Evolutionary conservation across 495 filamentous ascomycete genomes (phyloP).

Genomic region (Hypoxylon intermedium): DNA sequence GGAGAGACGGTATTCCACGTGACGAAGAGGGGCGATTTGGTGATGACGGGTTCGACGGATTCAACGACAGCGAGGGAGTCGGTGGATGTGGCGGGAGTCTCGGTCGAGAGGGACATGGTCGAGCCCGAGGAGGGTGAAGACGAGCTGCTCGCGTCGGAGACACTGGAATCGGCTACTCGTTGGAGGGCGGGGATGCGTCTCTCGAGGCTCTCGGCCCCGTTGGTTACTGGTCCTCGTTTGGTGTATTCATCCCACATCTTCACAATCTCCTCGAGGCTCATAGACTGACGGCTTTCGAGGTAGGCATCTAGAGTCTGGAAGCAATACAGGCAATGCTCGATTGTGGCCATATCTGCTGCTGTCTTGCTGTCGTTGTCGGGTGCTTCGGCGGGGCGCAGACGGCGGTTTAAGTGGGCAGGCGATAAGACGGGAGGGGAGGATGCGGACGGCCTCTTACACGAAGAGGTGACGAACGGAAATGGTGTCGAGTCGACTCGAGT

Average conservation of each 20-base stretch:
- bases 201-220: slow-evolving; percentile 39
- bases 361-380: not conserved
- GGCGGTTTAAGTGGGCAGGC: not conserved
- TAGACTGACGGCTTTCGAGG: slow-evolving; percentile 50
- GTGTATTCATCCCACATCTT: slow-evolving; percentile 69
- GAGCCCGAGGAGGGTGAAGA: slow-evolving; percentile 42
- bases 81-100: slow-evolving; percentile 39
- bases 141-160: slow-evolving; percentile 41
- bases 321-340: slow-evolving; percentile 86
- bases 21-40: slow-evolving; percentile 79
- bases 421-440: not conserved
- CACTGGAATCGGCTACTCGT: slow-evolving; percentile 43
- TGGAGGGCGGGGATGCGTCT: slow-evolving; percentile 50
- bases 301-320: slow-evolving; percentile 79
- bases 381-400: not conserved
- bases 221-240: slow-evolving; percentile 37
- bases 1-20: slow-evolving; percentile 85
- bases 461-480: too few species aligned
- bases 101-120: slow-evolving; percentile 42
- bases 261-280: slow-evolving; percentile 70
- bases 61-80: slow-evolving; percentile 31
- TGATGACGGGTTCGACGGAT: slow-evolving; percentile 28
- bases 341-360: slow-evolving; percentile 71
- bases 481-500: too few species aligned
- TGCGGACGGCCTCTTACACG: not conserved